Percentiles rank a stretch among this genome's conserved stretches.
phyloP scores from a whole-genome alignment of 768 basidiomycete species.

The Favolaschia claudopus region DNA sequence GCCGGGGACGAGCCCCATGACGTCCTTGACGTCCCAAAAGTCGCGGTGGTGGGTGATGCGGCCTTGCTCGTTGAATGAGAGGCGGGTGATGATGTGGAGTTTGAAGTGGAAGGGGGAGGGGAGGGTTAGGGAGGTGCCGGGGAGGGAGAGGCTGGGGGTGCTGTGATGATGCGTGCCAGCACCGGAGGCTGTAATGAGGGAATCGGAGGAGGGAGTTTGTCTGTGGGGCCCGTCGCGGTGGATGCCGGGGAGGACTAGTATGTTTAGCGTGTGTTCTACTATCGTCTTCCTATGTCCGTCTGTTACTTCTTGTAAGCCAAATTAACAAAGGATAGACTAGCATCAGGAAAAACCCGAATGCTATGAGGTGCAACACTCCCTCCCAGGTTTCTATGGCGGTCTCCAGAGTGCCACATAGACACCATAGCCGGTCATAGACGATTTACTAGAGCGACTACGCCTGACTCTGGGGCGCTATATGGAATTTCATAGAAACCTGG shows the following conservation, averaged over 20 bases:
- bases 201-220: constrained; percentile 44
- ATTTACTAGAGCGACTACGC: no score
- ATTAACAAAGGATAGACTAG: no score
- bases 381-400: no score
- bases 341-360: constrained; percentile 7
- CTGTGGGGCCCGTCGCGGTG: constrained; percentile 52
- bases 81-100: constrained; percentile 73
- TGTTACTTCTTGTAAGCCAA: constrained; percentile 34
- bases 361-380: constrained; percentile 19
- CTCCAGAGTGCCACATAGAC: no score
- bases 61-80: constrained; percentile 85
- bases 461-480: no score
- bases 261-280: constrained; percentile 81
- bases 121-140: constrained; percentile 63
- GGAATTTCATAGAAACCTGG: no score
- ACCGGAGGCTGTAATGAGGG: constrained; percentile 45
- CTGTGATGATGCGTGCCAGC: constrained; percentile 32
- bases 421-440: no score
- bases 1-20: constrained; percentile 77
- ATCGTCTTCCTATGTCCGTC: constrained; percentile 79
- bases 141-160: constrained; percentile 61
- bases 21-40: constrained; percentile 82
- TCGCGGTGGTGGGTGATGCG: constrained; percentile 82
- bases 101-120: constrained; percentile 79
- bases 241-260: constrained; percentile 77